Conservation (phyloP, 305 asterid genomes). For the Fraxinus paxiana region DNA sequence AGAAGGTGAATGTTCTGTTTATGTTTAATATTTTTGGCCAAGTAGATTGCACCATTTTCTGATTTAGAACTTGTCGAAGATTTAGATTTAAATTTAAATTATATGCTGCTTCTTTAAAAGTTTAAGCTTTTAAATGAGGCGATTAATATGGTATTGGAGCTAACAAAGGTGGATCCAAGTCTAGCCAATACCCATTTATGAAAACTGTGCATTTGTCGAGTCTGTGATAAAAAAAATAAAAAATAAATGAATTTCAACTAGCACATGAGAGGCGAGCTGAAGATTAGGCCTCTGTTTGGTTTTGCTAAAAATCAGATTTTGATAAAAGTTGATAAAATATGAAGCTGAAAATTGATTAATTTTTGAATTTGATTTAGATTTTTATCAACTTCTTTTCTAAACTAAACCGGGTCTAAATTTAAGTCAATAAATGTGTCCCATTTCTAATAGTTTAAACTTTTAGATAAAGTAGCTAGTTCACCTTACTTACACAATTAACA, state of each 20-base stretch:
- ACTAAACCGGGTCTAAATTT: no score
- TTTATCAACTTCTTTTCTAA: no score
- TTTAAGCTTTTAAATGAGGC: not conserved
- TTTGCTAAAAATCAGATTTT: no score
- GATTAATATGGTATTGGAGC: not conserved
- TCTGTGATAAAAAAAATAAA: not conserved
- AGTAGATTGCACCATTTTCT: not conserved
- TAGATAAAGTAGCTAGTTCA: not conserved
- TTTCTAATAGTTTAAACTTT: not conserved
- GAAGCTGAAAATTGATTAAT: no score
- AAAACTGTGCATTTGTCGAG: not conserved
- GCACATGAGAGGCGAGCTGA: not conserved
- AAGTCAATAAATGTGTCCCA: no score
- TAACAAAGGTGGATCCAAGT: not conserved
- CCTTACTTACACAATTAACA: not conserved
- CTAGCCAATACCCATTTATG: not conserved
- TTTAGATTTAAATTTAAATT: not conserved
- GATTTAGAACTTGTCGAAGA: not conserved
- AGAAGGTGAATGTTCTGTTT: not conserved
- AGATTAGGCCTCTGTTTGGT: no score
- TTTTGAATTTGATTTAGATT: no score
- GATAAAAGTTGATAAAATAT: no score
- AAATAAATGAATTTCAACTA: not conserved
- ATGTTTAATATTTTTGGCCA: not conserved
- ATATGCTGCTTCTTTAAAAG: not conserved